A percentile compares a stretch with the other conserved stretches of the same genome.
These are phyloP conservation scores for Lolium perenne DNA, from an alignment of 176 grass and related monocot genomes.

Conservation along the genomic window DNA sequence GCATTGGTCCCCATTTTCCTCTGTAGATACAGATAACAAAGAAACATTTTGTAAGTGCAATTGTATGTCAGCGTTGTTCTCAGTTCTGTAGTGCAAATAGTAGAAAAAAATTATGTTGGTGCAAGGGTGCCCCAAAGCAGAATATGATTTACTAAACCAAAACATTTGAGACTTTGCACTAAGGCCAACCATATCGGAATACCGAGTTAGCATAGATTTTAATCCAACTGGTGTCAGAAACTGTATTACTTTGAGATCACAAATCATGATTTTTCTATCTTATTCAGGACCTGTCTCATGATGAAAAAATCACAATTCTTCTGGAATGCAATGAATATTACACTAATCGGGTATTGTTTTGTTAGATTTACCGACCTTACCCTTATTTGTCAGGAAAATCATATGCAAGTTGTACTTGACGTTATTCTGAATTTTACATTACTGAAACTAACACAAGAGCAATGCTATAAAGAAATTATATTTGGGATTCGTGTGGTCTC, in stretches of 20 bases:
- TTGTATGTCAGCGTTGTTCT: not conserved
- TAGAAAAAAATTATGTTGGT: not conserved
- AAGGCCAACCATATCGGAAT: conserved; percentile 2
- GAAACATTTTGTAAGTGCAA: not conserved
- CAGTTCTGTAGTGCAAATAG: not conserved
- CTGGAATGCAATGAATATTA: not conserved
- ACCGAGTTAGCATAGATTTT: conserved; percentile 14
- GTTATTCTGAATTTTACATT: not conserved
- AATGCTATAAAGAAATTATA: not conserved
- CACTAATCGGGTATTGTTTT: not conserved
- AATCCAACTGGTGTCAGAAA: conserved; percentile 3
- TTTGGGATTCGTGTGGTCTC: no score
- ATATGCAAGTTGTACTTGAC: not conserved
- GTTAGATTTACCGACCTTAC: not conserved
- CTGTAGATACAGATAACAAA: conserved; percentile 10
- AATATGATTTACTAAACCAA: not conserved
- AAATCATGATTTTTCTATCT: not conserved
- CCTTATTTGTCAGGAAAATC: not conserved
- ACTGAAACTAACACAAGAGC: not conserved
- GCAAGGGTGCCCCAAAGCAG: not conserved
- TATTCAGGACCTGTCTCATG: not conserved
- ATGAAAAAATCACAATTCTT: not conserved
- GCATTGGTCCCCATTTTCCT: conserved; percentile 23
- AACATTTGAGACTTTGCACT: not conserved
- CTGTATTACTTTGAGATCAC: not conserved